Percentiles rank a stretch among this genome's conserved stretches.
Conservation (phyloP, 257 asterid species). For the Haberlea rhodopensis region DNA sequence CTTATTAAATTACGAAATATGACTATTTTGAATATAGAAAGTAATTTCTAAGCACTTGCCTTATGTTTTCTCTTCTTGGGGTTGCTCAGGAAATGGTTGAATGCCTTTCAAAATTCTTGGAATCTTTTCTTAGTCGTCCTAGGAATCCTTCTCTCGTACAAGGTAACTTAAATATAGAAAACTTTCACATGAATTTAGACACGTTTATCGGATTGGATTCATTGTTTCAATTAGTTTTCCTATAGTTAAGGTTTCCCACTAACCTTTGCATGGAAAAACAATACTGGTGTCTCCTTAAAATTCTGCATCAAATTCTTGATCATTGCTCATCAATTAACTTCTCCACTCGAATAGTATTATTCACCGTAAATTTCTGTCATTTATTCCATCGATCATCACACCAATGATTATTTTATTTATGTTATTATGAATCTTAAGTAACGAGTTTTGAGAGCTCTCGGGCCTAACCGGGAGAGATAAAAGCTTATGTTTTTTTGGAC, state of each 20-base stretch:
- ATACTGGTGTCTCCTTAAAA: constrained; percentile 18
- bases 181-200: constrained; percentile 11
- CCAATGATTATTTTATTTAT: too few species aligned
- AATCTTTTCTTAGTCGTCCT: background rate
- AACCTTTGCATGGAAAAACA: constrained; percentile 3
- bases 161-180: constrained; percentile 15
- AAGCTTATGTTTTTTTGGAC: too few species aligned
- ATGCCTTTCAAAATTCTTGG: constrained; percentile 17
- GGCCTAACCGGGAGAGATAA: too few species aligned
- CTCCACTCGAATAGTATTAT: background rate
- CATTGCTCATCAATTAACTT: background rate
- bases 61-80: constrained; percentile 11
- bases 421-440: too few species aligned
- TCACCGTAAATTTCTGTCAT: background rate
- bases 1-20: background rate
- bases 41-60: background rate
- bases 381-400: too few species aligned
- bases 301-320: constrained; percentile 20
- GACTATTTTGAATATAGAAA: background rate
- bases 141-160: background rate
- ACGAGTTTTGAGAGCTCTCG: too few species aligned
- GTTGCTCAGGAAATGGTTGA: constrained; percentile 18
- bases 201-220: background rate
- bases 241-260: constrained; percentile 23
- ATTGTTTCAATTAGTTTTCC: background rate